Percentiles rank a stretch among this genome's conserved stretches.
Evolutionary conservation across 495 filamentous ascomycete species (phyloP).

Genomic region (Penicillium coprophilum): DNA sequence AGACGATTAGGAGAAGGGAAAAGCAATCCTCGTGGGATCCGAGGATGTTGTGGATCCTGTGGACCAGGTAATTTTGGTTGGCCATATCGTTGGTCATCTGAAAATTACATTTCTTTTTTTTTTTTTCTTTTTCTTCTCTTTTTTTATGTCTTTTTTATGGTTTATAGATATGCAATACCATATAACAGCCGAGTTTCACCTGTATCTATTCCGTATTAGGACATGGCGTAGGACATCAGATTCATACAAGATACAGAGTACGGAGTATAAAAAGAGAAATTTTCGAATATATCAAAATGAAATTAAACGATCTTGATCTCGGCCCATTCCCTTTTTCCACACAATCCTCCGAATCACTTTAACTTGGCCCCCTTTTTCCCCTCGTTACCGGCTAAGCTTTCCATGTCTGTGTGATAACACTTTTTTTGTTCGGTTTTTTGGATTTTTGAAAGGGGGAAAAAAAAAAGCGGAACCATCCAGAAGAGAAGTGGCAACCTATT

Average conservation of each 20-base stretch:
- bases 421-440: constrained; percentile 9
- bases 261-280: too few species aligned
- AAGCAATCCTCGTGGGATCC: constrained; percentile 46
- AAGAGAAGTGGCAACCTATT: constrained; percentile 14
- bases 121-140: constrained; percentile 2
- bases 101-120: constrained; percentile 16
- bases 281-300: constrained; percentile 2
- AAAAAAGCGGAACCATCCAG: constrained; percentile 20
- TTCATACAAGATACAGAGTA: too few species aligned
- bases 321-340: constrained; percentile 28
- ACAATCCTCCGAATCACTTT: constrained; percentile 25
- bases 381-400: constrained; percentile 25
- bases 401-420: constrained; percentile 21
- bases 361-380: constrained; percentile 31
- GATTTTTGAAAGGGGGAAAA: constrained; percentile 4
- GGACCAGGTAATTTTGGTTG: constrained; percentile 46
- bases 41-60: constrained; percentile 38
- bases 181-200: too few species aligned
- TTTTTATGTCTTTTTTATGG: background rate
- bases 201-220: too few species aligned
- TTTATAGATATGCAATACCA: background rate
- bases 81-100: constrained; percentile 26
- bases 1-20: constrained; percentile 31
- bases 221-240: too few species aligned
- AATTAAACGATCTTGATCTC: constrained; percentile 10